phyloP scores from a whole-genome alignment of 768 basidiomycete species.

The Candolleomyces eurysporus region DNA sequence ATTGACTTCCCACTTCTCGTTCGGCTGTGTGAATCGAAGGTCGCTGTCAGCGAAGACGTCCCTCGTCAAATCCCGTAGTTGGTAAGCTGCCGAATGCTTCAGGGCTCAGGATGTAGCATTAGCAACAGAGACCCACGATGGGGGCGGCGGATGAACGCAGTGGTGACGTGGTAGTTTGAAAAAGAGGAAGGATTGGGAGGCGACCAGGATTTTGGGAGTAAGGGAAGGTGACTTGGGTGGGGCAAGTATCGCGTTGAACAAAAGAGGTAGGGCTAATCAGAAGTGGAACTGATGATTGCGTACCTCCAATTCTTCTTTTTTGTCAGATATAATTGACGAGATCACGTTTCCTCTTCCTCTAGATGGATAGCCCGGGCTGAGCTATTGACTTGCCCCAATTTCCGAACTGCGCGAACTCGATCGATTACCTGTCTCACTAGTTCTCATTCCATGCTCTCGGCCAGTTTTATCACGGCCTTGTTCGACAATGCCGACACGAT shows the following conservation, averaged over 20 bases:
- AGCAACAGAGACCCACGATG: constrained; percentile 28
- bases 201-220: constrained; percentile 35
- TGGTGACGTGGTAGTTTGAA: constrained; percentile 70
- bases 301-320: constrained; percentile 3
- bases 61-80: too few relatives aligned
- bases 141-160: constrained; percentile 31
- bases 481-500: constrained; percentile 60
- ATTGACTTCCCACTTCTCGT: constrained; percentile 40
- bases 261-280: constrained; percentile 6
- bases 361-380: constrained; percentile 82
- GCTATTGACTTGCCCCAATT: constrained; percentile 67
- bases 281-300: constrained; percentile 32
- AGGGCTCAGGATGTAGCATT: too few relatives aligned
- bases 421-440: constrained; percentile 79
- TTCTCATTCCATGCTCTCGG: constrained; percentile 77
- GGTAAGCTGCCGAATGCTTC: too few relatives aligned
- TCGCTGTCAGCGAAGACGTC: constrained; percentile 21
- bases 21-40: constrained; percentile 42
- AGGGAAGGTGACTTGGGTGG: constrained; percentile 11
- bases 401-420: constrained; percentile 59
- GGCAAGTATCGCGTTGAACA: neutral
- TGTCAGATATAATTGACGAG: neutral
- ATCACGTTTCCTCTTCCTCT: constrained; percentile 3
- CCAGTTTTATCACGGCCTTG: constrained; percentile 78
- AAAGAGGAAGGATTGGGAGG: constrained; percentile 49